Percentiles rank a stretch among this genome's conserved stretches.
Conservation (phyloP, 345 rosid species). For the Rhodomyrtus tomentosa region DNA sequence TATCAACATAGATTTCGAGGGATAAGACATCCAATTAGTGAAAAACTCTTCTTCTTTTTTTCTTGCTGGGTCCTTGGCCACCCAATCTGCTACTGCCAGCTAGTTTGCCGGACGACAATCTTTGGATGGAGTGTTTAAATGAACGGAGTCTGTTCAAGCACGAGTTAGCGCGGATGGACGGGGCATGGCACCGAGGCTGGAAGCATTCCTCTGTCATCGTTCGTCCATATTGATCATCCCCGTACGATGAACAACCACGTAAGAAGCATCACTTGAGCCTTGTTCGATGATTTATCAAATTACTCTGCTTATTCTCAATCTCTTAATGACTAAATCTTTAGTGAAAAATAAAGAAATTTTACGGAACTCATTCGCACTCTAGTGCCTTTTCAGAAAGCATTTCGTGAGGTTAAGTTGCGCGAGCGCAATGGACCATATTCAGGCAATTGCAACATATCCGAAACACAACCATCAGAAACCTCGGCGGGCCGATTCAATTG, state of each 20-base stretch:
- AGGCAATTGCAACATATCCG: background rate
- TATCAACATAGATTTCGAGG: too few species aligned
- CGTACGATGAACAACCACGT: background rate
- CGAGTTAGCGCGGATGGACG: background rate
- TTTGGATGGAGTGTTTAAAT: background rate
- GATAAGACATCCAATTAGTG: too few species aligned
- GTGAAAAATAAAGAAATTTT: too few species aligned
- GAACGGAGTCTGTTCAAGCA: background rate
- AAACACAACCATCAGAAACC: background rate
- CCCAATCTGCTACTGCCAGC: background rate
- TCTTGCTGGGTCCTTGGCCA: too few species aligned
- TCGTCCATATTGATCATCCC: background rate
- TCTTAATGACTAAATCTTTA: too few species aligned
- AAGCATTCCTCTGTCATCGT: background rate
- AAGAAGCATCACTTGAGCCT: background rate
- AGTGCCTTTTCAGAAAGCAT: background rate
- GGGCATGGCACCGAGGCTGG: background rate
- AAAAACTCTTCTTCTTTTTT: too few species aligned
- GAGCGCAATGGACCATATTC: background rate
- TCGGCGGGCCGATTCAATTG: background rate
- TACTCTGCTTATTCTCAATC: too few species aligned
- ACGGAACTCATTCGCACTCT: background rate
- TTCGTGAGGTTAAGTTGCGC: background rate
- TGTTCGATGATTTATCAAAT: background rate
- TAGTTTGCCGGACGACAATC: background rate